Conservation (phyloP, 176 grass and related monocot genomes). For the Carex littledalei region DNA sequence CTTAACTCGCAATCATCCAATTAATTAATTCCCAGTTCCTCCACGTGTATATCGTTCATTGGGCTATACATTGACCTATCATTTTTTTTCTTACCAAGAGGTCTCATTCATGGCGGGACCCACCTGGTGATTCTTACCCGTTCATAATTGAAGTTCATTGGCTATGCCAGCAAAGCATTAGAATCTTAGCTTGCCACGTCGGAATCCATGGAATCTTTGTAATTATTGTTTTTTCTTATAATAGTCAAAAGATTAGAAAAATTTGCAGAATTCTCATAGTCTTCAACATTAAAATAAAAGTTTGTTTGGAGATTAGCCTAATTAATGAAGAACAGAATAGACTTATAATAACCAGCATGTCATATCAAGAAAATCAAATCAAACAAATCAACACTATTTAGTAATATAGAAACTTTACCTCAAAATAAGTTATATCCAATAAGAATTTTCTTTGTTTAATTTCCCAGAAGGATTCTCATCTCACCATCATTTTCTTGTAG, state of each 20-base stretch:
- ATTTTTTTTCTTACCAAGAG: background rate
- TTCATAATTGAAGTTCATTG: background rate
- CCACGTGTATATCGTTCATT: too few species aligned
- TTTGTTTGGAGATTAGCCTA: background rate
- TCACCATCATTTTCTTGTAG: background rate
- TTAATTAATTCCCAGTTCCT: background rate
- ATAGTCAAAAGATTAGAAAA: background rate
- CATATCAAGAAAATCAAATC: background rate
- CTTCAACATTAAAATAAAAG: background rate
- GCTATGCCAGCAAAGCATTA: conserved; percentile 9
- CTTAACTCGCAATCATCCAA: background rate
- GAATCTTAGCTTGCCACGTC: conserved; percentile 7
- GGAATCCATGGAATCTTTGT: conserved; percentile 14
- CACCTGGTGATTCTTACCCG: too few species aligned
- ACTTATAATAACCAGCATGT: background rate
- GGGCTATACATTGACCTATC: background rate
- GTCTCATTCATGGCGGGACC: too few species aligned
- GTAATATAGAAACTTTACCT: background rate
- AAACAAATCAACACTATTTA: background rate
- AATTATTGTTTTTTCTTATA: background rate
- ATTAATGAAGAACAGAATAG: background rate
- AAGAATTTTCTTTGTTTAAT: background rate
- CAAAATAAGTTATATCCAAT: too few species aligned
- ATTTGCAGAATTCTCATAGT: background rate
- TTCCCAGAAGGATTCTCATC: background rate